Base-by-base conservation (phyloP, 345 rosid genomes). In the Mallotus nudiflorus region DNA sequence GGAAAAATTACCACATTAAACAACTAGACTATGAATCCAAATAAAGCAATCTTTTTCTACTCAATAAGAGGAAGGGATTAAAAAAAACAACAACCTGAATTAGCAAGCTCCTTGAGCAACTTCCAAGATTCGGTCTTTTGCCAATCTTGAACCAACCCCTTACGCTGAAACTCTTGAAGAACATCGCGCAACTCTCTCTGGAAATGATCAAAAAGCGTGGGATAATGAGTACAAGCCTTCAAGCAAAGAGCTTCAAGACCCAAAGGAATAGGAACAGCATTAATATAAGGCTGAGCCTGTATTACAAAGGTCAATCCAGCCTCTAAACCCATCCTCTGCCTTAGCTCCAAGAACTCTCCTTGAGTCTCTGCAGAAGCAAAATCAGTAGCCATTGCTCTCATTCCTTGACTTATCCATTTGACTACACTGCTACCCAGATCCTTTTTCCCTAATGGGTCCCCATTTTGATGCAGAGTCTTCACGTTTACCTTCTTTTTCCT, bases 181-280 rank as follows among this genome's bases (percentile, higher is more conserved):
- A 87, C 88, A 60, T 88, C 89, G 6, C 93, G 82, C 79, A 94
- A 51, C 79, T 93, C 98, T 62, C 98, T 82, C 85, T 93, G 98
- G 83, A 93, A 93, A 73, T 94, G 84, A 85, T 94, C 98, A 51
- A 94, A 91, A 16, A 94, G 79, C 3, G 97, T 91, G 1, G 98
- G 93, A 67, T 91, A 94, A 81, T 94, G 96, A 10, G 96, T 86
- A 67, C 90, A 85, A 42, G 92, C 91, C 78, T 94, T 94, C 76
- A 94, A 82, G 78, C 98, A 89, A 70, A 87, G 66, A 25, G 91
- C 91, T 73, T 94, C 97, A 15, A 85, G 65, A 6, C 98, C 96
- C 11, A 83, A 67, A 22, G 98, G 98, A 85, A 94, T 91, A 5
- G 98, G 96, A 76, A 86, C 65, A 13, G 93, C 91, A 72, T 83